phyloP scores from a whole-genome alignment of 176 grass and related monocot species.

The Hsuehochloa calcarea region DNA sequence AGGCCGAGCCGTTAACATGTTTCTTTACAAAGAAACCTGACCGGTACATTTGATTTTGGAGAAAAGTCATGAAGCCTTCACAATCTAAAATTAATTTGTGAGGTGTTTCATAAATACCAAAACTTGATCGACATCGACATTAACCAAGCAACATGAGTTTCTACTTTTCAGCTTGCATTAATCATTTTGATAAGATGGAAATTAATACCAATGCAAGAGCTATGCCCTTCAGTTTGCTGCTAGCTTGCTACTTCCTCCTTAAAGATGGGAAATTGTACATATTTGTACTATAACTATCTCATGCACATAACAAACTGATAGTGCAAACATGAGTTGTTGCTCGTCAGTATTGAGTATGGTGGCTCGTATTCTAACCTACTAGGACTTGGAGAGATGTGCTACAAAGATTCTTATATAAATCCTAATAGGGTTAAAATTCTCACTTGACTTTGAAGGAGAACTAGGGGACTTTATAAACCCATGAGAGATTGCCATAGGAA shows the following conservation, averaged over 20 bases:
- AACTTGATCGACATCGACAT: background rate
- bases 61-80: background rate
- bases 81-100: background rate
- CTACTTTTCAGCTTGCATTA: background rate
- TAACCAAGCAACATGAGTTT: background rate
- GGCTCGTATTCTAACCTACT: too few relatives aligned
- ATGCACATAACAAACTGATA: background rate
- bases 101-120: background rate
- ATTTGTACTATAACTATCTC: background rate
- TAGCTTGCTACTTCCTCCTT: background rate
- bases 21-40: background rate
- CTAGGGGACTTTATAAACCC: too few relatives aligned
- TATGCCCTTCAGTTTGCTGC: background rate
- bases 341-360: background rate
- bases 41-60: background rate
- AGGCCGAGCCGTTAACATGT: background rate
- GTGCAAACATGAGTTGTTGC: background rate
- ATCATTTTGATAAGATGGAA: background rate
- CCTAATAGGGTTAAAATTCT: too few relatives aligned
- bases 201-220: background rate
- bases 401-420: too few relatives aligned
- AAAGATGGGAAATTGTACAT: background rate
- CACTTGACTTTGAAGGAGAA: too few relatives aligned
- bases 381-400: too few relatives aligned
- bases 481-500: too few relatives aligned